Evolutionary conservation across 1,284 basidiomycete species (phyloP).

Genomic region (Cryptococcus floricola): DNA sequence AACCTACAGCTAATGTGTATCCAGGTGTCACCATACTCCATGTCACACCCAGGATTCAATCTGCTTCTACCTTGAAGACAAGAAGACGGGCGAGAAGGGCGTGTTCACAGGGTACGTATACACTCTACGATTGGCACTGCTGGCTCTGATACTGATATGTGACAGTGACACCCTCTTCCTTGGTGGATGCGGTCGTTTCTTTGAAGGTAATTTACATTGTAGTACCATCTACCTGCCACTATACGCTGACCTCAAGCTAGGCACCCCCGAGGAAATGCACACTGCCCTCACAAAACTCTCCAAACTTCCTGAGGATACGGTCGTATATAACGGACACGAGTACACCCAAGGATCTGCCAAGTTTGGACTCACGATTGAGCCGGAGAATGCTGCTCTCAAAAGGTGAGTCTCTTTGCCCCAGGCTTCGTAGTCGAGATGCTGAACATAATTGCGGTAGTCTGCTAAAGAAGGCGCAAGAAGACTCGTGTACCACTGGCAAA

Average conservation of each 20-base stretch:
- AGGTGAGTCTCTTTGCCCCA: conserved; percentile 20
- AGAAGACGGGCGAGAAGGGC: conserved; percentile 59
- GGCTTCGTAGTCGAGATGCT: neutral
- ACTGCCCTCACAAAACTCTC: conserved; percentile 69
- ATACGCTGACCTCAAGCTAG: conserved; percentile 40
- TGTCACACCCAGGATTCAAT: conserved; percentile 97
- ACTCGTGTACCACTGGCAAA: conserved; percentile 47
- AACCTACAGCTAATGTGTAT: neutral
- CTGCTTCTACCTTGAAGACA: conserved; percentile 73
- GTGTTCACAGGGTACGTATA: conserved; percentile 79
- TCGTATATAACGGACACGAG: conserved; percentile 89
- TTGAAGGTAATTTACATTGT: conserved; percentile 56
- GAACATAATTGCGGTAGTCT: conserved; percentile 20
- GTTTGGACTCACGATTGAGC: conserved; percentile 44
- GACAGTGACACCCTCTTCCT: conserved; percentile 84
- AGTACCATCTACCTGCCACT: neutral
- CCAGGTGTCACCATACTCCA: conserved; percentile 80
- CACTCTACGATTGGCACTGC: neutral
- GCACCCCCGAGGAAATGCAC: conserved; percentile 80
- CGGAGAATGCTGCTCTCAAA: conserved; percentile 41
- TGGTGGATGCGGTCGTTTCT: conserved; percentile 93
- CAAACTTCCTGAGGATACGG: conserved; percentile 71
- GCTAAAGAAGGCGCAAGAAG: conserved; percentile 31
- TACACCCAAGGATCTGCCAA: conserved; percentile 67
- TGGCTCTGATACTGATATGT: neutral